Base-by-base conservation (phyloP, 495 filamentous ascomycete genomes). In the Tuber aestivum region DNA sequence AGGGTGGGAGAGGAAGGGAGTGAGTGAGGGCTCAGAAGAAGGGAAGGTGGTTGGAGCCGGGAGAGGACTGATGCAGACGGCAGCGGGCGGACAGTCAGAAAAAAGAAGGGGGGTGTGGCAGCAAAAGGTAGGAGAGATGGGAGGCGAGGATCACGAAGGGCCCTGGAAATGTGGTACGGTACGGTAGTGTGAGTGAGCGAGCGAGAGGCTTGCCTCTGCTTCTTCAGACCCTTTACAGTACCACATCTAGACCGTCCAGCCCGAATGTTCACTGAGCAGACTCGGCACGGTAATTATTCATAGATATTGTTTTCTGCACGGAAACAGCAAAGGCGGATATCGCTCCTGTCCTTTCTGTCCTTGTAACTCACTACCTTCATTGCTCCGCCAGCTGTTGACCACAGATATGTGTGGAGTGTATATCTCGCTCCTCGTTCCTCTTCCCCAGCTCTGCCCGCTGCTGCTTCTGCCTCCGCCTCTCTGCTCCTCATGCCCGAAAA, bases 1-100 rank as follows among this genome's bases (percentile, higher is more conserved):
- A 50, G 71, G 68, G 75, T 71, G 73, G 42, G 74, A 75, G 65
- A 68, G 38, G 42, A 69, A 73, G 73, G 74, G 70, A 74, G 61
- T 37, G 71, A 74, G 71, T 37, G 71, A 74, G 71, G 72, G 72
- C 23, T 56, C 37, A 75, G 68, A 61, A 74, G 69, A 75, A 71
- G 68, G 72, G 75, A 74, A 76, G 74, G 76, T 70, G 78, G 76
- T 79, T 72, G 76, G 77, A 70, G 50, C 44, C 56, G 70, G 72
- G 70, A 72, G 74, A 78, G 70, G 74, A 79, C 56, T 48, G 42
- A 41, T 40, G 72, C 70, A 77, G 77, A 72, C 76, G 77, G 78
- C 76, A 79, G 77, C 76, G 68, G 72, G 44, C 73, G 61, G 74
- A 77, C 75, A 79, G 75, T 72, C 73, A 56, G 70, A 75, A 61